A percentile compares a stretch with the other conserved stretches of the same genome.
phyloP scores from a whole-genome alignment of 495 filamentous ascomycete species.

The Aspergillus sclerotiicarbonarius region DNA sequence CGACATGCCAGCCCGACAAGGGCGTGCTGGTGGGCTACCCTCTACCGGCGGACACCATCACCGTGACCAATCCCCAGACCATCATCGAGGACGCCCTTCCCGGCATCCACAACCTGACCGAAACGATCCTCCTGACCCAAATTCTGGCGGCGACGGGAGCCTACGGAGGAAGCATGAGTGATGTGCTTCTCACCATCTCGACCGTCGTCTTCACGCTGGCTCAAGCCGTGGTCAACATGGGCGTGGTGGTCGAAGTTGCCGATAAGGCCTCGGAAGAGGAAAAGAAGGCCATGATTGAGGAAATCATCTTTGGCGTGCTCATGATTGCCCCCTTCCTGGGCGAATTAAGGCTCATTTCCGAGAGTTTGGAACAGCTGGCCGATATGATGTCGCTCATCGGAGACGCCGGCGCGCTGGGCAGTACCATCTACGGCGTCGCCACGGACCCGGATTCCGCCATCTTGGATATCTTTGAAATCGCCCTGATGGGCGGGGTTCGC shows the following conservation, averaged over 20 bases:
- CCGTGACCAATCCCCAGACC: background rate
- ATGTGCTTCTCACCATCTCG: background rate
- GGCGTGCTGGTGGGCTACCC: background rate
- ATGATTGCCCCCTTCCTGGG: background rate
- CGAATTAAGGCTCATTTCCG: background rate
- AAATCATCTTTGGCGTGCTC: constrained; percentile 1
- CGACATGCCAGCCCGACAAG: background rate
- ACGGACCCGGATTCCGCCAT: background rate
- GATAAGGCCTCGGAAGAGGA: constrained; percentile 1
- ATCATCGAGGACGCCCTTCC: background rate
- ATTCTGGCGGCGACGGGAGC: background rate
- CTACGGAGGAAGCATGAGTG: background rate
- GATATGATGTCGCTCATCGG: constrained; percentile 3
- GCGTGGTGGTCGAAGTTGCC: background rate
- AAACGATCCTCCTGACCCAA: background rate
- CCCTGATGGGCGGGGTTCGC: background rate
- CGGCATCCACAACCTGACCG: background rate
- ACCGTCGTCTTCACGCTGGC: constrained; percentile 1
- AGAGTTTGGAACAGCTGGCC: background rate
- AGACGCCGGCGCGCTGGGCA: background rate
- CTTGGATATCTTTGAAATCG: background rate
- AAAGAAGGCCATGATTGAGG: constrained; percentile 1
- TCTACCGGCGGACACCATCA: background rate
- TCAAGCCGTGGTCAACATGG: background rate
- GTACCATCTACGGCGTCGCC: background rate